phyloP scores from a whole-genome alignment of 129 eudicot genomes.

The Artemisia argyi region DNA sequence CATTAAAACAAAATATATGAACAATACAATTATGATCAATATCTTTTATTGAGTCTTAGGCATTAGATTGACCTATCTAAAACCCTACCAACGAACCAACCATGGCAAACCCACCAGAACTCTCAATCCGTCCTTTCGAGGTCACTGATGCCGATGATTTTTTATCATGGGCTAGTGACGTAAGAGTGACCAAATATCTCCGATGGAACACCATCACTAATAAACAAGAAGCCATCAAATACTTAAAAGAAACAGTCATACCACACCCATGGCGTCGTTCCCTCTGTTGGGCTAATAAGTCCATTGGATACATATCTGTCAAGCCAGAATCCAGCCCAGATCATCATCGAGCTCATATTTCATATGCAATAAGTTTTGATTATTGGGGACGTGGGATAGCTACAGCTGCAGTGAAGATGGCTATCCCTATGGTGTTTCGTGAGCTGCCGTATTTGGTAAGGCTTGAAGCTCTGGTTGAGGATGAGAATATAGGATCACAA shows the following conservation, averaged over 20 bases:
- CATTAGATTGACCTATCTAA: too few species aligned
- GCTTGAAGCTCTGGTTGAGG: constrained; percentile 67
- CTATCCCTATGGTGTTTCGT: constrained; percentile 39
- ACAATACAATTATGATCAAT: too few species aligned
- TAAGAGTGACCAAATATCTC: constrained; percentile 49
- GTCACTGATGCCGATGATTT: constrained; percentile 58
- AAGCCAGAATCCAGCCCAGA: constrained; percentile 42
- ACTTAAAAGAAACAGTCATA: constrained; percentile 55
- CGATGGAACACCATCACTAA: constrained; percentile 51
- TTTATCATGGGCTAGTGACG: constrained; percentile 58
- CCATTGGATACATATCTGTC: constrained; percentile 57
- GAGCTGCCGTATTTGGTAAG: constrained; percentile 53
- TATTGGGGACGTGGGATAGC: constrained; percentile 61
- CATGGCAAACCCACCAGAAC: constrained; percentile 36
- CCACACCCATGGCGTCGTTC: constrained; percentile 76
- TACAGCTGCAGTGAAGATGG: constrained; percentile 51
- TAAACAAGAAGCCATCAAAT: constrained; percentile 37
- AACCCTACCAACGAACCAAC: background rate
- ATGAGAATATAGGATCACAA: constrained; percentile 54
- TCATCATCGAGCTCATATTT: constrained; percentile 47
- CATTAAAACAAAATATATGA: too few species aligned
- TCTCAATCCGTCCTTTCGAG: constrained; percentile 53
- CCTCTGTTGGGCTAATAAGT: constrained; percentile 48
- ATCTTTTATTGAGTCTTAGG: too few species aligned
- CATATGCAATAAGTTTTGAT: constrained; percentile 46